A percentile compares a stretch with the other conserved stretches of the same genome.
These are phyloP conservation scores for Cyclotella cryptica DNA, from an alignment of 108 stramenopile genomes.

Conservation along the genomic window DNA sequence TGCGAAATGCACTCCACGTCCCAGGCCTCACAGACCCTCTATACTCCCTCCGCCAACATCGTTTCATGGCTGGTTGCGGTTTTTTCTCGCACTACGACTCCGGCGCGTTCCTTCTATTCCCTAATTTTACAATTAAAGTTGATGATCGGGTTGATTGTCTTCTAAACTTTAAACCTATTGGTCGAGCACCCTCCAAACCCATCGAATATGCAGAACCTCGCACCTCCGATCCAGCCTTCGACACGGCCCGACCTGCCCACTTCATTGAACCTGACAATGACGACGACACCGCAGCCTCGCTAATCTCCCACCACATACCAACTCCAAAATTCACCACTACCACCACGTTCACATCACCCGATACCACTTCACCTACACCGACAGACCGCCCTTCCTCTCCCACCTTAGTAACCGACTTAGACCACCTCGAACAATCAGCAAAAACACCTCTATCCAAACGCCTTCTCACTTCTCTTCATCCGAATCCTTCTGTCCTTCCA, in stretches of 20 bases:
- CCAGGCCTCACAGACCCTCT: conserved; percentile 10
- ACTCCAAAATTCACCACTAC: no score
- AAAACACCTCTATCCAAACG: neutral
- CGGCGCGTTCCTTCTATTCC: conserved; percentile 1
- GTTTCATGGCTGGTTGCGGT: conserved; percentile 3
- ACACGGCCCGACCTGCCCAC: neutral
- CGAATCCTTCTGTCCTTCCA: neutral
- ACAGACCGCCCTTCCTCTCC: neutral
- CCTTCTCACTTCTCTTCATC: neutral
- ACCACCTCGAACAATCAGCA: neutral
- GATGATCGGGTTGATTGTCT: conserved; percentile 16
- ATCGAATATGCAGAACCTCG: conserved; percentile 11
- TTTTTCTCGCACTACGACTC: neutral
- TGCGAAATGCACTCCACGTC: conserved; percentile 15
- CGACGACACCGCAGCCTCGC: neutral
- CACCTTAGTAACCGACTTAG: no score
- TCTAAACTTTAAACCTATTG: conserved; percentile 1
- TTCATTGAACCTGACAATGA: neutral
- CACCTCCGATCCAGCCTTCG: no score
- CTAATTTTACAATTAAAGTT: neutral
- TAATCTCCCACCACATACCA: neutral
- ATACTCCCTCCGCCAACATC: conserved; percentile 9
- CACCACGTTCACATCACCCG: no score
- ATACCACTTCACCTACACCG: no score
- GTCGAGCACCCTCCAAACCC: neutral